phyloP scores from a whole-genome alignment of 768 basidiomycete genomes.

The Roridomyces roridus region DNA sequence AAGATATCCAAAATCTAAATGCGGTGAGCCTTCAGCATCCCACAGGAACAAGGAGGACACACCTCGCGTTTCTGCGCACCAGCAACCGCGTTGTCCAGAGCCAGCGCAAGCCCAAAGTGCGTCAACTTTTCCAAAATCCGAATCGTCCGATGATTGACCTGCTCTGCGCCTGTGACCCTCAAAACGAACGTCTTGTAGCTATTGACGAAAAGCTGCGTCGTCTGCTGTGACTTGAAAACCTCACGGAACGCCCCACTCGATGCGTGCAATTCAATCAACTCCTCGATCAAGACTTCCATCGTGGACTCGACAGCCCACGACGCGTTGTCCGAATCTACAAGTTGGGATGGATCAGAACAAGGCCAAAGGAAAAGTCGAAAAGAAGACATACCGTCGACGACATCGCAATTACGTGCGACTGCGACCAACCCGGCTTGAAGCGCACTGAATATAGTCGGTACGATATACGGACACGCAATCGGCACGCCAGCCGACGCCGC shows the following conservation, averaged over 20 bases:
- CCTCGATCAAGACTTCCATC: slow-evolving; percentile 70
- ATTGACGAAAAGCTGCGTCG: slow-evolving; percentile 70
- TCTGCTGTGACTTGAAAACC: slow-evolving; percentile 74
- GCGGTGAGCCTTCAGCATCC: background rate
- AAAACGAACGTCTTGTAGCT: slow-evolving; percentile 63
- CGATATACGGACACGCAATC: slow-evolving; percentile 68
- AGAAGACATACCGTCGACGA: slow-evolving; percentile 33
- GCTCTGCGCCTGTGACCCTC: slow-evolving; percentile 41
- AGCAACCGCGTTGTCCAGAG: slow-evolving; percentile 66
- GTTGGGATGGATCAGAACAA: slow-evolving; percentile 28
- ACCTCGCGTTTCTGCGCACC: slow-evolving; percentile 80
- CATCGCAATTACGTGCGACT: slow-evolving; percentile 42
- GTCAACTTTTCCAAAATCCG: slow-evolving; percentile 73
- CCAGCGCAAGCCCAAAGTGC: slow-evolving; percentile 72
- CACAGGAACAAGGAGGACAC: slow-evolving; percentile 14
- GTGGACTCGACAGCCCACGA: slow-evolving; percentile 37
- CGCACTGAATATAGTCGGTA: slow-evolving; percentile 74
- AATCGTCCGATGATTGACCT: slow-evolving; percentile 50
- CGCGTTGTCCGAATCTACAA: slow-evolving; percentile 9
- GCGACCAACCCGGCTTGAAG: slow-evolving; percentile 61
- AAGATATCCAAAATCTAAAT: slow-evolving; percentile 67
- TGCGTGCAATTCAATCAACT: slow-evolving; percentile 72
- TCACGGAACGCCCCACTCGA: slow-evolving; percentile 71
- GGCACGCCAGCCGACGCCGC: slow-evolving; percentile 30
- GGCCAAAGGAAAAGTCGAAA: slow-evolving; percentile 8